Percentiles rank a stretch among this genome's conserved stretches.
Conservation (phyloP, 495 filamentous ascomycete species). For the Lophium mytilinum region DNA sequence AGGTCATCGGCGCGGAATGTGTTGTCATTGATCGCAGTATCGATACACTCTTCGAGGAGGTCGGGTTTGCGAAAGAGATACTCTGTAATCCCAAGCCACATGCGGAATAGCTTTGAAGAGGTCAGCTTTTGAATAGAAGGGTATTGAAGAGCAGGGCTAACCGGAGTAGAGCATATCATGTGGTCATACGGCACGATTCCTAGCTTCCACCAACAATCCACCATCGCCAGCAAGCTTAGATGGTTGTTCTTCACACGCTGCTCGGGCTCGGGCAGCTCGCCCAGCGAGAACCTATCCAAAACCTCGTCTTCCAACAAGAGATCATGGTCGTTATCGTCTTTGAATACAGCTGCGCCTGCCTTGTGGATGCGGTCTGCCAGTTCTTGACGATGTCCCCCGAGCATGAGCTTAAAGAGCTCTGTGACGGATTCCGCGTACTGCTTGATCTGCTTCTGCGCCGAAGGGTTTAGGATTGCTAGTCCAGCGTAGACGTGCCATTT, state of each 20-base stretch:
- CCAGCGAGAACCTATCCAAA: constrained; percentile 78
- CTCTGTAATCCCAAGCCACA: constrained; percentile 96
- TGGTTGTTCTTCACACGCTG: constrained; percentile 79
- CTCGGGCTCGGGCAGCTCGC: constrained; percentile 55
- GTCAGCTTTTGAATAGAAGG: neutral
- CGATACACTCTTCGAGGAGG: constrained; percentile 75
- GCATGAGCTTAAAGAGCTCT: constrained; percentile 92
- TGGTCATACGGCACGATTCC: constrained; percentile 95
- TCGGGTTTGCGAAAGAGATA: constrained; percentile 83
- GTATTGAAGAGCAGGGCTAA: constrained; percentile 36
- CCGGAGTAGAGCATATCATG: constrained; percentile 97
- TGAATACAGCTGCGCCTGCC: constrained; percentile 77
- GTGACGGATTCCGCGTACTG: constrained; percentile 92
- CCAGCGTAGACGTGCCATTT: constrained; percentile 99
- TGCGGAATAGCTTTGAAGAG: constrained; percentile 64
- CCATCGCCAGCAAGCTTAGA: constrained; percentile 89
- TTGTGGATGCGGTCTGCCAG: constrained; percentile 69
- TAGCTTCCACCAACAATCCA: constrained; percentile 92
- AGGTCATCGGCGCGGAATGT: constrained; percentile 87
- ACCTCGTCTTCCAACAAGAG: constrained; percentile 73
- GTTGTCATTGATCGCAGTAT: constrained; percentile 77
- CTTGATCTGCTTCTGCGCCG: constrained; percentile 80
- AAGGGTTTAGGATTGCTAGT: constrained; percentile 90
- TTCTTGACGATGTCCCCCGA: constrained; percentile 71
- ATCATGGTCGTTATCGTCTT: constrained; percentile 45